Conservation (phyloP, 768 basidiomycete genomes). For the Lentinula edodes region DNA sequence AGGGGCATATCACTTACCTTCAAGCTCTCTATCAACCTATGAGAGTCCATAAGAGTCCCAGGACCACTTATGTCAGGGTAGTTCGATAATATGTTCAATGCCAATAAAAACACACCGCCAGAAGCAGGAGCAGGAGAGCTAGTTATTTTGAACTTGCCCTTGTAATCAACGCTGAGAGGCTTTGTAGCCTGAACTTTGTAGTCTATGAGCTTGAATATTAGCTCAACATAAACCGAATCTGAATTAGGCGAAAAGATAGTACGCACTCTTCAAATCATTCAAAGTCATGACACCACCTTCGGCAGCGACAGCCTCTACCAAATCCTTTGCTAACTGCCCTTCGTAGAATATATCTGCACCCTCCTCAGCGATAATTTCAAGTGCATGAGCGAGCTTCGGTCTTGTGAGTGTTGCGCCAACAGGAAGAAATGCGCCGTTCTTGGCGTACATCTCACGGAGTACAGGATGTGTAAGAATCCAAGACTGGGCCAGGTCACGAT, state of each 20-base stretch:
- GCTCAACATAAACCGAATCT: background rate
- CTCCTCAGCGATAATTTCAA: slow-evolving; percentile 12
- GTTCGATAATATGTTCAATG: background rate
- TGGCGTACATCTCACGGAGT: background rate
- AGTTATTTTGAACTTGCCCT: background rate
- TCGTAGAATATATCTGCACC: slow-evolving; percentile 20
- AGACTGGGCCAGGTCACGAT: slow-evolving; percentile 13
- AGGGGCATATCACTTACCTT: background rate
- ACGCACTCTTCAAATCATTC: slow-evolving; percentile 8
- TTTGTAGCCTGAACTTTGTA: background rate
- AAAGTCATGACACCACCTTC: slow-evolving; percentile 15
- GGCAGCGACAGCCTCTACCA: slow-evolving; percentile 7
- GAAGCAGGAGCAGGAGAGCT: background rate
- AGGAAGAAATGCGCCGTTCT: slow-evolving; percentile 9
- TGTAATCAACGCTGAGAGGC: slow-evolving; percentile 1
- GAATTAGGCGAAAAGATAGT: too few relatives aligned
- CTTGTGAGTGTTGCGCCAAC: background rate
- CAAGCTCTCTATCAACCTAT: slow-evolving; percentile 1
- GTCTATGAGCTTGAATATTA: background rate
- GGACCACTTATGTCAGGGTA: background rate
- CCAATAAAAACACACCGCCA: background rate
- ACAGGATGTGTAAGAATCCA: slow-evolving; percentile 5
- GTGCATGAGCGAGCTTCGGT: slow-evolving; percentile 18
- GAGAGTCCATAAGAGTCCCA: background rate
- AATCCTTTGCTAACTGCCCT: slow-evolving; percentile 11